Percentiles rank a stretch among this genome's conserved stretches.
These are phyloP conservation scores for Cercospora sesami DNA, from an alignment of 2,329 filamentous ascomycete genomes.

Conservation along the genomic window DNA sequence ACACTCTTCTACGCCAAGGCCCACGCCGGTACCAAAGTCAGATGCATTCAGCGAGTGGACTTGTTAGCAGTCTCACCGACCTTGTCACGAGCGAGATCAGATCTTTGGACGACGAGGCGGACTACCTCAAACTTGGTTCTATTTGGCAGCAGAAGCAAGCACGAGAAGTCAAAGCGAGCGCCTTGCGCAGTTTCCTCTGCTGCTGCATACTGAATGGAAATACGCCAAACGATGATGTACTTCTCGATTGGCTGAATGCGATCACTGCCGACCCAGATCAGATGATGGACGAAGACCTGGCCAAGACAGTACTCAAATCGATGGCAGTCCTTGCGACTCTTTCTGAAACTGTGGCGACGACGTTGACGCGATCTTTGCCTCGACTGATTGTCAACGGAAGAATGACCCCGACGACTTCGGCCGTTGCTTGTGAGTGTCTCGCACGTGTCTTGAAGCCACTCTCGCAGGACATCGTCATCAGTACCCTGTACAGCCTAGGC, in stretches of 20 bases:
- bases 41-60: slow-evolving; percentile 37
- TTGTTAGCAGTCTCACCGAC: slow-evolving; percentile 62
- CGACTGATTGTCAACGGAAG: slow-evolving; percentile 84
- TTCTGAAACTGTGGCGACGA: slow-evolving; percentile 70
- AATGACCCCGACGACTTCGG: slow-evolving; percentile 67
- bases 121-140: slow-evolving; percentile 84
- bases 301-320: slow-evolving; percentile 74
- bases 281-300: slow-evolving; percentile 77
- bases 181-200: slow-evolving; percentile 79
- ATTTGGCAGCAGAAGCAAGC: slow-evolving; percentile 83
- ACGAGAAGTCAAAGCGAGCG: slow-evolving; percentile 79
- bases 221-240: slow-evolving; percentile 55
- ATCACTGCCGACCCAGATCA: slow-evolving; percentile 75
- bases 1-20: slow-evolving; percentile 40
- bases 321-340: slow-evolving; percentile 79
- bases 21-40: slow-evolving; percentile 19
- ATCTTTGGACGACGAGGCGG: slow-evolving; percentile 81
- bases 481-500: slow-evolving; percentile 92
- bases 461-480: slow-evolving; percentile 90
- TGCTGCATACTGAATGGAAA: slow-evolving; percentile 81
- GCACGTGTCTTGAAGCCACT: slow-evolving; percentile 77
- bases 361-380: slow-evolving; percentile 75
- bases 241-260: slow-evolving; percentile 84
- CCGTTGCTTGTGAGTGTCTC: slow-evolving; percentile 78
- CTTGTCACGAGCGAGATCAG: slow-evolving; percentile 81